Conservation (phyloP, 228 moss, liverwort and hornwort species). For the Sphagnum magellanicum region DNA sequence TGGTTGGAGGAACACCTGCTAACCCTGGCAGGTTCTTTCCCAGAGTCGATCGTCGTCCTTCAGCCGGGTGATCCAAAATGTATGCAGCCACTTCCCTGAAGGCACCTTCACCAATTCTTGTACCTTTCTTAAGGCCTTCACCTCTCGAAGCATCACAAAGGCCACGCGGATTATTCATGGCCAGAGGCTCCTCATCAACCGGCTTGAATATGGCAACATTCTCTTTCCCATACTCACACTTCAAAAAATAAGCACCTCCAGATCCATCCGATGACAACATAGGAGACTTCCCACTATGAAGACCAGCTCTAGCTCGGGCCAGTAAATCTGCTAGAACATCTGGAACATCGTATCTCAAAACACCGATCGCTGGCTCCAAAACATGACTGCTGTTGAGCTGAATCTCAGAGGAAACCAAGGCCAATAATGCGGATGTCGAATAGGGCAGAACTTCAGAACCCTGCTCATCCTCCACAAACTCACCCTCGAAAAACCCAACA, state of each 20-base stretch:
- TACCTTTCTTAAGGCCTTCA: slow-evolving; percentile 85
- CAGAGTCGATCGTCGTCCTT: slow-evolving; percentile 36
- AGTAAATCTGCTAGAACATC: slow-evolving; percentile 58
- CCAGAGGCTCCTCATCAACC: slow-evolving; percentile 85
- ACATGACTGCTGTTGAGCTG: slow-evolving; percentile 9
- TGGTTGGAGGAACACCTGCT: slow-evolving; percentile 83
- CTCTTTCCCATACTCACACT: slow-evolving; percentile 45
- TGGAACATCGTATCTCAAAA: slow-evolving; percentile 52
- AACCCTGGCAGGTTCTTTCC: slow-evolving; percentile 44
- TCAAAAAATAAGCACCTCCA: slow-evolving; percentile 85
- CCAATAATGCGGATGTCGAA: neutral
- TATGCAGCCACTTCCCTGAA: slow-evolving; percentile 79
- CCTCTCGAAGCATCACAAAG: slow-evolving; percentile 31
- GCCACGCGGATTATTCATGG: slow-evolving; percentile 79
- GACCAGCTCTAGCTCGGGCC: slow-evolving; percentile 70
- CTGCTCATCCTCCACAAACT: neutral
- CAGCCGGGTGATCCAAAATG: slow-evolving; percentile 69
- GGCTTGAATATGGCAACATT: slow-evolving; percentile 89
- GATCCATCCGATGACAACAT: slow-evolving; percentile 83
- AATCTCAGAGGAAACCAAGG: neutral
- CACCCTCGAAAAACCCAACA: slow-evolving; percentile 23
- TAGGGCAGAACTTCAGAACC: no score
- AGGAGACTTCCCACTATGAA: slow-evolving; percentile 62
- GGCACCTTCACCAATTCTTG: slow-evolving; percentile 81
- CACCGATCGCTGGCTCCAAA: slow-evolving; percentile 44